These are phyloP conservation scores for Camellia oleifera DNA, from an alignment of 179 eudicot species.

Conservation along the genomic window DNA sequence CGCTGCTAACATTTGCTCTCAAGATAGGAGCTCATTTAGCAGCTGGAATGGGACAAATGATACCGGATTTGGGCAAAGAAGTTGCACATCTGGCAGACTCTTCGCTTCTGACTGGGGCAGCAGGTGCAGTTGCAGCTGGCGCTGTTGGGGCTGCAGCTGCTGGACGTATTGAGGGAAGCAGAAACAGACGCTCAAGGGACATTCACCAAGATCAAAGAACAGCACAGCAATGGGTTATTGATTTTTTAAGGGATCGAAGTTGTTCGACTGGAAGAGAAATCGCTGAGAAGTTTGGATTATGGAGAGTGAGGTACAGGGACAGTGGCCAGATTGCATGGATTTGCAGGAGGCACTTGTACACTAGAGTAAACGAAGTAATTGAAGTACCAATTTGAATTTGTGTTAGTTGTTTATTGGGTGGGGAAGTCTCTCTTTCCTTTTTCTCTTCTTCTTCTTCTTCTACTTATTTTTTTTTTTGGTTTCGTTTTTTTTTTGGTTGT, in stretches of 20 bases:
- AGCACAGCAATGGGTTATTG: constrained; percentile 96
- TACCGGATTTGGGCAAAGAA: constrained; percentile 85
- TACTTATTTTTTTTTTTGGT: not conserved
- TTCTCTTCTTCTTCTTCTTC: not conserved
- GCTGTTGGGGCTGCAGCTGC: constrained; percentile 61
- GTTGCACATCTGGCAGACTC: constrained; percentile 65
- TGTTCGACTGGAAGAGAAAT: constrained; percentile 85
- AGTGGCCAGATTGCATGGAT: constrained; percentile 93
- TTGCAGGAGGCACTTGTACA: constrained; percentile 69
- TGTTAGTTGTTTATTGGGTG: not conserved
- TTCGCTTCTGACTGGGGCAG: constrained; percentile 63
- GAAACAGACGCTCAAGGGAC: constrained; percentile 52
- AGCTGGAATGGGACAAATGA: constrained; percentile 86
- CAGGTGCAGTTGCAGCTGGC: constrained; percentile 73
- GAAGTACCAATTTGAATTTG: constrained; percentile 64
- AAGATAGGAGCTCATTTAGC: constrained; percentile 95
- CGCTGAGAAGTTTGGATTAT: constrained; percentile 90
- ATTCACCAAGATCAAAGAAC: constrained; percentile 69
- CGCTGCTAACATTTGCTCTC: constrained; percentile 74
- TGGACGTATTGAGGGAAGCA: constrained; percentile 32
- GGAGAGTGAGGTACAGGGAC: constrained; percentile 91
- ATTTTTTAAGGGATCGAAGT: constrained; percentile 71
- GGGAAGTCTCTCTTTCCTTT: not conserved
- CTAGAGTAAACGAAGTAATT: constrained; percentile 63
- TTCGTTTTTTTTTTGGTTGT: not conserved